Percentiles rank a stretch among this genome's conserved stretches.
Evolutionary conservation across 805 yeast species (phyloP).

Genomic region (Starmerella vitae): DNA sequence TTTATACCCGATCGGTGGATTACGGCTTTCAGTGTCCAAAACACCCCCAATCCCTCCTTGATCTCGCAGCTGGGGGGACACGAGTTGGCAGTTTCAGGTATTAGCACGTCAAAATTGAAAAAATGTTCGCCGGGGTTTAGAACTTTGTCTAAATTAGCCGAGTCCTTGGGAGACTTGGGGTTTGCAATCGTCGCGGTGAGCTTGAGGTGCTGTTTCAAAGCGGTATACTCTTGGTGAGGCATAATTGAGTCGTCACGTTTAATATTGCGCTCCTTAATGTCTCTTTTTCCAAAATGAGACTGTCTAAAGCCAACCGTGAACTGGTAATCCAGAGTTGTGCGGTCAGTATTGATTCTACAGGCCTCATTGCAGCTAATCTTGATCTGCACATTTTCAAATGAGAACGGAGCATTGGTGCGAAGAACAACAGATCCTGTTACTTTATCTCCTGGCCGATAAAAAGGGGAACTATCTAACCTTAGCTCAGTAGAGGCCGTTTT

Average conservation of each 20-base stretch:
- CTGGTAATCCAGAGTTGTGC: neutral
- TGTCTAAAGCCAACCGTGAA: neutral
- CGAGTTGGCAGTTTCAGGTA: slow-evolving; percentile 2
- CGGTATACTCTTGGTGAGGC: neutral
- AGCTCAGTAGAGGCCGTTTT: neutral
- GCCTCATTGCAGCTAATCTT: slow-evolving; percentile 10
- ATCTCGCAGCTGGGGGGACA: slow-evolving; percentile 8
- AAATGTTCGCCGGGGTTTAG: neutral
- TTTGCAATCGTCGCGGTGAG: neutral
- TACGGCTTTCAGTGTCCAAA: slow-evolving; percentile 6
- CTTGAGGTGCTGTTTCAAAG: neutral
- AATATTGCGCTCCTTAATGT: neutral
- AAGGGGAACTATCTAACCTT: neutral
- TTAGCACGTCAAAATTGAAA: slow-evolving; percentile 2
- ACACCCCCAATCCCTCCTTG: slow-evolving; percentile 2
- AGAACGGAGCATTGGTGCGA: neutral
- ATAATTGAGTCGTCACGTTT: neutral
- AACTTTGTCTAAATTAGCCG: neutral
- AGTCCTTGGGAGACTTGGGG: neutral
- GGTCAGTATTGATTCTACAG: neutral
- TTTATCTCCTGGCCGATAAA: slow-evolving; percentile 5
- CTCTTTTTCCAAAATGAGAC: neutral
- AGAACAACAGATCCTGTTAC: slow-evolving; percentile 1
- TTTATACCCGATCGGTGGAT: slow-evolving; percentile 6
- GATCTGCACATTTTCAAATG: slow-evolving; percentile 4